Percentiles rank a stretch among this genome's conserved stretches.
Conservation (phyloP, 306 rosid species). For the Malus asiatica region DNA sequence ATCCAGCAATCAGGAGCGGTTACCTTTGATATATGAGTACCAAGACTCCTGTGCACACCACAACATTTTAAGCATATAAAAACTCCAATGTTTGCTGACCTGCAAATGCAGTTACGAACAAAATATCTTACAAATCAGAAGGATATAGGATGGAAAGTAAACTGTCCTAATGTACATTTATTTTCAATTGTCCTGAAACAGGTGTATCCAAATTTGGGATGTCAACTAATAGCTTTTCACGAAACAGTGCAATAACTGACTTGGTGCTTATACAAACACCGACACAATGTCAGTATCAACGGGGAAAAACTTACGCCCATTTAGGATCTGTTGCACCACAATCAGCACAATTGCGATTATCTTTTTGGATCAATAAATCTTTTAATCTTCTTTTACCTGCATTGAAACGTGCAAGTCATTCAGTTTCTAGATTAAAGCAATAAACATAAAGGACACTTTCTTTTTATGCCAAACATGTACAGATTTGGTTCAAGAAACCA, state of each 20-base stretch:
- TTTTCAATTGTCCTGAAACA: constrained; percentile 14
- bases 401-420: constrained; percentile 23
- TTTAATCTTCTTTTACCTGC: constrained; percentile 76
- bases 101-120: constrained; percentile 31
- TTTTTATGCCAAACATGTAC: not conserved
- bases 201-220: not conserved
- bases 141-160: not conserved
- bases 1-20: not conserved
- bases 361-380: constrained; percentile 62
- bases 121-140: not conserved
- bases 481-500: not conserved
- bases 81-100: constrained; percentile 96
- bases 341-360: constrained; percentile 85
- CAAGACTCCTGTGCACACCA: constrained; percentile 94
- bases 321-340: constrained; percentile 91
- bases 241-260: not conserved
- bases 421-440: constrained; percentile 9
- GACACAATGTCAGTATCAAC: not conserved
- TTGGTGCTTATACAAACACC: not conserved
- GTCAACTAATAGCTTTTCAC: constrained; percentile 4
- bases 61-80: constrained; percentile 94
- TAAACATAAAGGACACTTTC: constrained; percentile 7
- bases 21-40: constrained; percentile 95
- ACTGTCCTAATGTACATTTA: not conserved
- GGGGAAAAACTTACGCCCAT: constrained; percentile 82